phyloP scores from a whole-genome alignment of 768 basidiomycete genomes.

The Trametes sanguinea region DNA sequence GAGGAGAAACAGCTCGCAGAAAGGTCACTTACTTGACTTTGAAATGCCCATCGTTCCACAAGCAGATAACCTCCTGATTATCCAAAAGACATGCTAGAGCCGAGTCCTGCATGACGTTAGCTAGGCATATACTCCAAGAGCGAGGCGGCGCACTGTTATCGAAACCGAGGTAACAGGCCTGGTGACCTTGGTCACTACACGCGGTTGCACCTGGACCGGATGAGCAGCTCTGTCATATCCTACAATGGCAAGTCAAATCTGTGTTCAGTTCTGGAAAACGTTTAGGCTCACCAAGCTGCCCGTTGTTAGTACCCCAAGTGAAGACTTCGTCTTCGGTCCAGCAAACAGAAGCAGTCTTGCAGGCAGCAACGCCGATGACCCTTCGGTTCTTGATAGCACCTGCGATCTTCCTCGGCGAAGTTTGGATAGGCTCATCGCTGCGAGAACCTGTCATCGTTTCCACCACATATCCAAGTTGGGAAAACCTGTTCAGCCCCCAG shows the following conservation, averaged over 20 bases:
- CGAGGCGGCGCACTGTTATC: conserved; percentile 54
- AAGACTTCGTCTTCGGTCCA: conserved; percentile 76
- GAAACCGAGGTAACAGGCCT: conserved; percentile 71
- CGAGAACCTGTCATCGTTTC: conserved; percentile 48
- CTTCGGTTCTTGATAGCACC: conserved; percentile 77
- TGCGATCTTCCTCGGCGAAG: conserved; percentile 70
- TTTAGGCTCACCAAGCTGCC: conserved; percentile 72
- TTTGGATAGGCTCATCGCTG: conserved; percentile 75
- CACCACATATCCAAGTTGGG: conserved; percentile 84
- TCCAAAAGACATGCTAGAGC: conserved; percentile 81
- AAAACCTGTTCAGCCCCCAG: conserved; percentile 90
- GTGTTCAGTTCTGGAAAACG: neutral
- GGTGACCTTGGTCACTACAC: conserved; percentile 77
- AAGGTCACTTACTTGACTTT: conserved; percentile 62
- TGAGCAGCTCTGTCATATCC: conserved; percentile 78
- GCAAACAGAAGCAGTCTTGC: conserved; percentile 83
- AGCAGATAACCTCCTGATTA: conserved; percentile 80
- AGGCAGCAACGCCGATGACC: conserved; percentile 83
- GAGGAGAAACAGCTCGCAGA: neutral
- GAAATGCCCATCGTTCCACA: conserved; percentile 74
- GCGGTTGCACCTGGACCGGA: conserved; percentile 73
- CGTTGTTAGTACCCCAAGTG: conserved; percentile 93
- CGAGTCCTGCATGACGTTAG: conserved; percentile 55
- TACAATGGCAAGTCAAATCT: conserved; percentile 28
- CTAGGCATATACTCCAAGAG: neutral